Evolutionary conservation across 2,329 filamentous ascomycete species (phyloP).

Genomic region (Fusarium tanahbumbuense): DNA sequence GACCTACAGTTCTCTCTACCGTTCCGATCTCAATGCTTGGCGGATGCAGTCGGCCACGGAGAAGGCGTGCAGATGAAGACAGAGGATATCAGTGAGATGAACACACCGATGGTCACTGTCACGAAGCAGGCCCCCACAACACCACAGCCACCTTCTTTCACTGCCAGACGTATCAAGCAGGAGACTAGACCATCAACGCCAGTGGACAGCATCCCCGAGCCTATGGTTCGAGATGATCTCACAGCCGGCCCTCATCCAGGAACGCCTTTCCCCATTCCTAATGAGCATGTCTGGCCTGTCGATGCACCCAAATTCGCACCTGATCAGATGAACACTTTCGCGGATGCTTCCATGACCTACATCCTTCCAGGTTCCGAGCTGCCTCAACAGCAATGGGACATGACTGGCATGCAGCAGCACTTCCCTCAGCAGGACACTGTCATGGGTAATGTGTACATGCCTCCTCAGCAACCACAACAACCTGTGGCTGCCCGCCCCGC

Average conservation of each 20-base stretch:
- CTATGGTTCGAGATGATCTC: slow-evolving; percentile 52
- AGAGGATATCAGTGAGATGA: slow-evolving; percentile 43
- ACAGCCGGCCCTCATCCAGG: slow-evolving; percentile 54
- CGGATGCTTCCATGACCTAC: slow-evolving; percentile 48
- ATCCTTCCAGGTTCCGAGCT: slow-evolving; percentile 48
- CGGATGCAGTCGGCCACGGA: slow-evolving; percentile 50
- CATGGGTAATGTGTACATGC: slow-evolving; percentile 46
- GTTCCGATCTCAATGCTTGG: slow-evolving; percentile 52
- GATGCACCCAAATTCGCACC: slow-evolving; percentile 56
- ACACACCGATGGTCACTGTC: slow-evolving; percentile 44
- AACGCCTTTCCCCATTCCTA: slow-evolving; percentile 56
- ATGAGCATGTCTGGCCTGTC: slow-evolving; percentile 53
- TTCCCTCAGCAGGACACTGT: slow-evolving; percentile 47
- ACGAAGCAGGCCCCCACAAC: slow-evolving; percentile 48
- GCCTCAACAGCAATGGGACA: slow-evolving; percentile 46
- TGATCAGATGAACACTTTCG: slow-evolving; percentile 52
- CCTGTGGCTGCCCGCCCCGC: slow-evolving; percentile 50
- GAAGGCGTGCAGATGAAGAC: slow-evolving; percentile 42
- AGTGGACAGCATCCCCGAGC: slow-evolving; percentile 45
- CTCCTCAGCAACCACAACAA: slow-evolving; percentile 27
- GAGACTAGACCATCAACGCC: slow-evolving; percentile 53
- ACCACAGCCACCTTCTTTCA: slow-evolving; percentile 46
- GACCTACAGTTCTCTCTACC: slow-evolving; percentile 55
- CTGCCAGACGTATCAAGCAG: slow-evolving; percentile 52
- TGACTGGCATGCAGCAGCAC: slow-evolving; percentile 44